Base-by-base conservation (phyloP, 257 asterid genomes). In the Knoxia roxburghii region DNA sequence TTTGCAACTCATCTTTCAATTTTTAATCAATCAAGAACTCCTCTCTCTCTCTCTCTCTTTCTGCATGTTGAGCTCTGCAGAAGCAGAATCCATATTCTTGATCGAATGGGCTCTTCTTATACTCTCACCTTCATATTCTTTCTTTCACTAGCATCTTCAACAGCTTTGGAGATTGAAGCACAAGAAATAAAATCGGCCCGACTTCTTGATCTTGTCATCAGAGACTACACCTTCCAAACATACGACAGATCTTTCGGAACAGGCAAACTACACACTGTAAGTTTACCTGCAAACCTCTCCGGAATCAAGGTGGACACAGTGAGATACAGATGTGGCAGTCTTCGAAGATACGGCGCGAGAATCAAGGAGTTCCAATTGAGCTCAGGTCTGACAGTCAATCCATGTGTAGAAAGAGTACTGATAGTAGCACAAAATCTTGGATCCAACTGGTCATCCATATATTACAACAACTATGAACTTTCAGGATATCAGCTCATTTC, bases 301-400 rank as follows among this genome's bases (percentile, higher is more conserved):
- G 97, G 90, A 64, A 79, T 93, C 63, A 48, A 65, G 30, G 90
- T 83, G 12, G 83, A 86, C 39, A 64, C 86, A 0, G 68, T 85
- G 6, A 81, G 90, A 56, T 69, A 79, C 66, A 80, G 98, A 0
- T 93, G 98, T 53, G 98, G 97, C 20, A 93, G 98, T 35, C 91
- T 93, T 0, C 69, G 80, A 12, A 71, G 98, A 59, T 85, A 89
- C 32, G 98, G 98, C 7, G 90, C 91, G 3, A 80, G 64, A 35
- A 55, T 93, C 17, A 64, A 77, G 17, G 94, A 89, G 32, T 93
- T 93, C 68, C 61, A 52, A 35, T 17, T 93, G 17, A 66, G 76
- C 15, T 51, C 54, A 3, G 95, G 98, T 8, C 49, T 79, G 0
- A 66, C 57, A 18, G 77, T 79, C 6, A 78, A 70, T 57, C 96